Base-by-base conservation (phyloP, 164 flowering plant genomes). In the Buxus sempervirens region DNA sequence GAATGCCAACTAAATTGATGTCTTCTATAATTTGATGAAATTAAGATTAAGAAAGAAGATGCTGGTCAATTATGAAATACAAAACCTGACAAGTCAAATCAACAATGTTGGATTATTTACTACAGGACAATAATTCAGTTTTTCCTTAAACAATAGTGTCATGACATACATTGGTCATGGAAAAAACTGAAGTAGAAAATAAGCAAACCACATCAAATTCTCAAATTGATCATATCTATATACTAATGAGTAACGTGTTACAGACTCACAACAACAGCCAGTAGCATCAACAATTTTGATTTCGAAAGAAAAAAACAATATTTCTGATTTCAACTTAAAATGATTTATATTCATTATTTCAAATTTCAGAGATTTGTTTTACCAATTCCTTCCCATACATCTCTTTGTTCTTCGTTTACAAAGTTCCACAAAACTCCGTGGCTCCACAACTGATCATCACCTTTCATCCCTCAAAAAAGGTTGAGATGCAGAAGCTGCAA, bases 381-480 rank as follows among this genome's bases (percentile, higher is more conserved):
- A 32, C 51, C 27, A 32, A 23, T 23, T 38, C n/a, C 20, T 0
- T 51, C 53, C 21, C 58, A 5, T 55, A 55, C 58, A 18, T 55
- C 13, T 10, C 51, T 1, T 61, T 55, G 19, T 14, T 36, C 23
- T 24, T 15, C 6, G 22, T 19, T 20, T 14, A 22, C n/a, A 51
- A 49, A 54, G 15, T 15, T 60, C 24, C 49, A 23, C 18, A 14
- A 20, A 49, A 51, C 16, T 48, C 20, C 49, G 12, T 60, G 18
- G 20, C 32, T 54, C 65, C 28, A 25, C 63, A 58, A 62, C 53
- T 54, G n/a, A 25, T 57, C 41, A 69, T 74, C 72, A 64, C 64
- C 79, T 79, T 75, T 70, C 78, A 20, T 76, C 82, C 22, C 71
- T 67, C 28, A 86, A 62, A 66, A 88, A 81, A 51, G 88, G 93